Conservation (phyloP, 805 yeast genomes). For the Danielia oregonensis region DNA sequence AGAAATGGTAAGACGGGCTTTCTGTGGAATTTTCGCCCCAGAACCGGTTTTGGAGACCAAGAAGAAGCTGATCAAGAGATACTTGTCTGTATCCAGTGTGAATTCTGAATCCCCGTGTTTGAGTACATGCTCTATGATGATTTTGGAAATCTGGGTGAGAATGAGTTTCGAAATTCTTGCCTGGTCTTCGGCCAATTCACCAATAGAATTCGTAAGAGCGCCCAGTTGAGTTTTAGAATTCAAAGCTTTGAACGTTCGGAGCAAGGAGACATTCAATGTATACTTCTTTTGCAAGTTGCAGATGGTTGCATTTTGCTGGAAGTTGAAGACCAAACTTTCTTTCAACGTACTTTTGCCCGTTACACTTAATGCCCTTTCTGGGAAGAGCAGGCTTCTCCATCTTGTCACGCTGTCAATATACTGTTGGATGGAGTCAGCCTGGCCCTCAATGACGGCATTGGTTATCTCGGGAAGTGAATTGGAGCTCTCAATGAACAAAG, state of each 20-base stretch:
- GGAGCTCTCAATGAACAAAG: constrained; percentile 2
- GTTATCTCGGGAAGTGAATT: constrained; percentile 3
- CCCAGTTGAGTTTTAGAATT: background rate
- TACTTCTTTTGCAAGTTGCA: constrained; percentile 19
- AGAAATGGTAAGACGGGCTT: constrained; percentile 21
- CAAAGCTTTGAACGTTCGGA: constrained; percentile 13
- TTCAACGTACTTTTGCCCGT: constrained; percentile 1
- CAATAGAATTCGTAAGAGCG: background rate
- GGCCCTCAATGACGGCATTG: constrained; percentile 4
- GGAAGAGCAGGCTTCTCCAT: constrained; percentile 14
- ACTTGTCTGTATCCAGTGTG: constrained; percentile 19
- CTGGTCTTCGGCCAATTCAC: constrained; percentile 16
- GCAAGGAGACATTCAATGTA: constrained; percentile 20
- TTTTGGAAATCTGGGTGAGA: constrained; percentile 6
- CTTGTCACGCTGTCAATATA: constrained; percentile 14
- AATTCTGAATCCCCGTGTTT: constrained; percentile 1
- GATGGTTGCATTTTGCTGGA: constrained; percentile 17
- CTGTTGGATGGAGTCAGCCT: constrained; percentile 2
- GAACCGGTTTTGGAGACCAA: constrained; percentile 1
- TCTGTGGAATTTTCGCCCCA: constrained; percentile 9
- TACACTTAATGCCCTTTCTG: background rate
- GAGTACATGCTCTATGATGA: constrained; percentile 14
- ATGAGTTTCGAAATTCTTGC: constrained; percentile 9
- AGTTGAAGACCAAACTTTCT: constrained; percentile 11
- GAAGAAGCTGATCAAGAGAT: constrained; percentile 17